phyloP scores from a whole-genome alignment of 208 protist species.

The Trypanosoma vivax region DNA sequence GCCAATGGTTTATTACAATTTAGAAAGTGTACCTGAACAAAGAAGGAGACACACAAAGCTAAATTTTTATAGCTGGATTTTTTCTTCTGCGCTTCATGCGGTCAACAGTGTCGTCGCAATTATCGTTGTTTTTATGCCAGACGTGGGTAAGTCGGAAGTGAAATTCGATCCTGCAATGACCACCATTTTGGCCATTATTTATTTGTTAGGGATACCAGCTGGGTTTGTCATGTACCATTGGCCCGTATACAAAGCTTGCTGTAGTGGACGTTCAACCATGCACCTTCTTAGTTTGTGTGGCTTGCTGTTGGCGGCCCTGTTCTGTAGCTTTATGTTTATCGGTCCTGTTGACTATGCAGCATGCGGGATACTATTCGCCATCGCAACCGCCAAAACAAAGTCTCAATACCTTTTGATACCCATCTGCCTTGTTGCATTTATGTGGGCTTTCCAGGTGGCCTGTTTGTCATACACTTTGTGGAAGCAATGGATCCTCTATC shows the following conservation, averaged over 20 bases:
- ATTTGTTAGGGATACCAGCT: constrained; percentile 56
- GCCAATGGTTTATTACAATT: constrained; percentile 61
- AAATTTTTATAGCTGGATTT: constrained; percentile 64
- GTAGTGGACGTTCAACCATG: constrained; percentile 30
- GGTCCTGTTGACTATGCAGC: constrained; percentile 37
- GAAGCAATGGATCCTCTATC: constrained; percentile 57
- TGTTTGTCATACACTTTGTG: constrained; percentile 42
- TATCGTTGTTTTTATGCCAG: constrained; percentile 25
- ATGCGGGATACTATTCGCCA: constrained; percentile 38
- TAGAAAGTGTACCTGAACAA: constrained; percentile 30
- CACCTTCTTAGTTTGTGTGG: constrained; percentile 53
- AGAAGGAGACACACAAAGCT: constrained; percentile 44
- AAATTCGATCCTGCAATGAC: constrained; percentile 33
- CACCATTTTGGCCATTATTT: constrained; percentile 37
- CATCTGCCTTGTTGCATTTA: constrained; percentile 37
- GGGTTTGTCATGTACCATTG: constrained; percentile 71
- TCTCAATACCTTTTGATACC: constrained; percentile 23
- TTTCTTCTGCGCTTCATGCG: constrained; percentile 45
- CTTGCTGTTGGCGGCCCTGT: constrained; percentile 41
- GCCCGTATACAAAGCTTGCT: constrained; percentile 46
- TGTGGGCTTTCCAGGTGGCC: constrained; percentile 39
- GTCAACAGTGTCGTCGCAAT: constrained; percentile 45
- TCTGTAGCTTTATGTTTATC: constrained; percentile 46
- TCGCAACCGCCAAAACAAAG: constrained; percentile 28
- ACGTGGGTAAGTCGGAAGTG: constrained; percentile 12